These are phyloP conservation scores for Suhomyces bribrorum DNA, from an alignment of 1,139 yeast species.

Conservation along the genomic window DNA sequence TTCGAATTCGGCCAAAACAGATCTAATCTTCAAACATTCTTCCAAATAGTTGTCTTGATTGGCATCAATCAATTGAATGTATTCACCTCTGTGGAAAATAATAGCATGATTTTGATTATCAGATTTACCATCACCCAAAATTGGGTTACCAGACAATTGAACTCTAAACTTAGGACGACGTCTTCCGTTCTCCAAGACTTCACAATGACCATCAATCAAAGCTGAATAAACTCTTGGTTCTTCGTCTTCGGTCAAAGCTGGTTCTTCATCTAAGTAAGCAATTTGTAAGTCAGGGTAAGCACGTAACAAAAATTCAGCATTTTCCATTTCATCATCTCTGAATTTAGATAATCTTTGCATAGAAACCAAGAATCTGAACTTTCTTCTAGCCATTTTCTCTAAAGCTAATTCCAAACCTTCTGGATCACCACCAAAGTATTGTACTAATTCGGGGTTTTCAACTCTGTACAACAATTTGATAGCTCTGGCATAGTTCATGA, in stretches of 20 bases:
- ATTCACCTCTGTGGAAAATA: conserved; percentile 98
- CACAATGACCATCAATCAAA: conserved; percentile 97
- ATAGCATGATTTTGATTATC: conserved; percentile 98
- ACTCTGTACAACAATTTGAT: conserved; percentile 96
- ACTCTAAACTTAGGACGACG: conserved; percentile 98
- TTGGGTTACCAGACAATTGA: conserved; percentile 97
- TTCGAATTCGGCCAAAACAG: conserved; percentile 96
- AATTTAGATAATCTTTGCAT: conserved; percentile 98
- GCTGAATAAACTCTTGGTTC: conserved; percentile 98
- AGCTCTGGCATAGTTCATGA: conserved; percentile 98
- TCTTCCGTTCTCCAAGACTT: conserved; percentile 94
- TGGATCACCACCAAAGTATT: conserved; percentile 97
- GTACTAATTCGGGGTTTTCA: conserved; percentile 98
- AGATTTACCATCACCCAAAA: conserved; percentile 98
- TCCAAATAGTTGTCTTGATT: conserved; percentile 97
- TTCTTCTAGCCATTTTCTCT: conserved; percentile 99
- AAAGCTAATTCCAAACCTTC: conserved; percentile 93
- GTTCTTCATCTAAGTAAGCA: conserved; percentile 96
- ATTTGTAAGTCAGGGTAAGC: conserved; percentile 98
- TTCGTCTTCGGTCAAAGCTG: conserved; percentile 87
- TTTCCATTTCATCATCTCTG: conserved; percentile 96
- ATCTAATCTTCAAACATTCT: conserved; percentile 97
- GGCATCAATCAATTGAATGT: conserved; percentile 96
- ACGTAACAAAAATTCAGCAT: conserved; percentile 95
- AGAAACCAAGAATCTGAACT: conserved; percentile 93